Base-by-base conservation (phyloP, 2,329 filamentous ascomycete species). In the Fusarium pilosicola region DNA sequence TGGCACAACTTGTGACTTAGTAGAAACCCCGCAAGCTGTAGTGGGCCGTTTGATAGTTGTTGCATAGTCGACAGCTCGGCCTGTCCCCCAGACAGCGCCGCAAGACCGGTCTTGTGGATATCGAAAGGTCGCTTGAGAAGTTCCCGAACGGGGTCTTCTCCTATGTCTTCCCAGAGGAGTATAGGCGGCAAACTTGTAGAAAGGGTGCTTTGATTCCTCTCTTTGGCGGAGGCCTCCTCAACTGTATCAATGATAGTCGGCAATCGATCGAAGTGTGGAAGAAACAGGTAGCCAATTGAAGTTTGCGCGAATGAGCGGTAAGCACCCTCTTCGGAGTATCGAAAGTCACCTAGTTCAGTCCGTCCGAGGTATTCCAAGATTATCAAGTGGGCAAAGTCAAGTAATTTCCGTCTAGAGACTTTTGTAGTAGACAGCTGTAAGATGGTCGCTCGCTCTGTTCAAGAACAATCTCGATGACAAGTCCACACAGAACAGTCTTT, bases 21-120 rank as follows among this genome's bases (percentile, higher is more conserved):
- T 0, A 42, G 9, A 11, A 24, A 11, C n/a, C 7, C 41, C 0
- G n/a, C n/a, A 1, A 24, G 0, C 1, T 42, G 9, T 15, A 24
- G 7, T 7, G n/a, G 41, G 6, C n/a, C 41, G 3, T 24, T 24
- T 5, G 6, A 17, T 4, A 17, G 22, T 7, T 42, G n/a, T 0
- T 42, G 41, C 6, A 17, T 24, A 42, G 6, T 7, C 14, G 14
- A 42, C 9, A 42, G 41, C 1, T 11, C 41, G 41, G 0, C 1
- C 9, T 42, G 41, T 7, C 9, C 41, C 6, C n/a, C 13, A 24
- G 41, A 24, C 0, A 11, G 6, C 6, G 7, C 9, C 6, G 22
- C 9, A 2, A 11, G 22, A 17, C 22, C 41, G 5, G 14, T 17
- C 41, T 44, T 24, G n/a, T 17, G 41, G 41, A 17, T 12, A 44